phyloP scores from a whole-genome alignment of 352 stramenopile genomes.

The Aphanomyces stellatus region DNA sequence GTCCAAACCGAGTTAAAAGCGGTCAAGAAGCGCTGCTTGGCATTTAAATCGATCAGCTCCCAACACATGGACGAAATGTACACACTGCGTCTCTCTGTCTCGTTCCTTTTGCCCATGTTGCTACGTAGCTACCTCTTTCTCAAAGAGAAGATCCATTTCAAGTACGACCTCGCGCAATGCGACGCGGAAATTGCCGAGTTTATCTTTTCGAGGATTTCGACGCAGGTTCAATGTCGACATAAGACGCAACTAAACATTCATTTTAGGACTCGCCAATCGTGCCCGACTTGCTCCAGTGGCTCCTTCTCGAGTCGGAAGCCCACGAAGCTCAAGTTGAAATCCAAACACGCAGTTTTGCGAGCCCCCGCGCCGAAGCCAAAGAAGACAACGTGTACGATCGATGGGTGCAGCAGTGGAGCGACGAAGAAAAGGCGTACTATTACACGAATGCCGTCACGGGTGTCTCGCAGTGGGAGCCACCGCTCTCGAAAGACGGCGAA shows the following conservation, averaged over 20 bases:
- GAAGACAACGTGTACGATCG: slow-evolving; percentile 31
- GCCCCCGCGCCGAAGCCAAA: slow-evolving; percentile 16
- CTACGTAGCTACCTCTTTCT: slow-evolving; percentile 67
- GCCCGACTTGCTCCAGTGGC: slow-evolving; percentile 61
- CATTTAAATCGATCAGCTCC: slow-evolving; percentile 44
- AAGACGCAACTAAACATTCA: no score
- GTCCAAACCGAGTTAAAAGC: slow-evolving; percentile 19
- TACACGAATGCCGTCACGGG: slow-evolving; percentile 50
- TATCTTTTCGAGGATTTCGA: slow-evolving; percentile 46
- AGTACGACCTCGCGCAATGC: slow-evolving; percentile 56
- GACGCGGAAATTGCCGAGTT: slow-evolving; percentile 57
- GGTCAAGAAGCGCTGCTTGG: slow-evolving; percentile 60
- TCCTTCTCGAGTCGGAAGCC: slow-evolving; percentile 61
- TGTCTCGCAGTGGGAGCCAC: slow-evolving; percentile 56
- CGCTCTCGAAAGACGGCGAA: slow-evolving; percentile 20
- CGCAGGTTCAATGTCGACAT: neutral
- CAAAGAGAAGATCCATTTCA: slow-evolving; percentile 72
- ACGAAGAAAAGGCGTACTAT: slow-evolving; percentile 44
- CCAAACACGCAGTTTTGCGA: slow-evolving; percentile 39
- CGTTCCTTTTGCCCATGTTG: no score
- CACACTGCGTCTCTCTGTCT: slow-evolving; percentile 1
- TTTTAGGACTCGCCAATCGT: slow-evolving; percentile 48
- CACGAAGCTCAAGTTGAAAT: slow-evolving; percentile 54
- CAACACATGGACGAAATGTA: slow-evolving; percentile 61
- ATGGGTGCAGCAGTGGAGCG: slow-evolving; percentile 63